These are phyloP conservation scores for Ensete glaucum DNA, from an alignment of 176 grass and related monocot species.

Conservation along the genomic window DNA sequence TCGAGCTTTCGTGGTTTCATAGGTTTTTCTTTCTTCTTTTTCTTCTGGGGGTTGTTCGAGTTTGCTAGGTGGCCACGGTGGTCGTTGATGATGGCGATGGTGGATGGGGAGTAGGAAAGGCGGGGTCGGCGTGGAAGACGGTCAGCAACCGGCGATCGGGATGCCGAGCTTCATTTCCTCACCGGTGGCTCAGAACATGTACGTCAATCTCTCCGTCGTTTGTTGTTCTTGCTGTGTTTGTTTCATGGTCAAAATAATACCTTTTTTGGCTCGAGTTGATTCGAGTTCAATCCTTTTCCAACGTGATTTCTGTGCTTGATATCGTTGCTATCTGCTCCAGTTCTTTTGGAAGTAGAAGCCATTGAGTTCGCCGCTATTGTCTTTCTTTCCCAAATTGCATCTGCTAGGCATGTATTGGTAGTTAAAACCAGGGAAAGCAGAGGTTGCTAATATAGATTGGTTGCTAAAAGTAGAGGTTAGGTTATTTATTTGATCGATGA, in stretches of 20 bases:
- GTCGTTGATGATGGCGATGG: not conserved
- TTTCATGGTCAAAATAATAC: no score
- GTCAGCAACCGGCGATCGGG: conserved; percentile 22
- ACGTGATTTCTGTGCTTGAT: not conserved
- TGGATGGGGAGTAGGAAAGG: not conserved
- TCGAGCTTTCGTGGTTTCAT: not conserved
- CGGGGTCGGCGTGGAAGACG: not conserved
- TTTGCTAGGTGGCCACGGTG: not conserved
- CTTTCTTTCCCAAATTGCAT: not conserved
- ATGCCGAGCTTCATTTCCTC: conserved; percentile 44
- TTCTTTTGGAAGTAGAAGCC: not conserved
- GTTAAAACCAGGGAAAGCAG: no score
- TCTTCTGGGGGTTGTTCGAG: not conserved
- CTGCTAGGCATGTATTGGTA: not conserved
- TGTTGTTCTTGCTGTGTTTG: conserved; percentile 4
- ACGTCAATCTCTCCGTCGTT: conserved; percentile 4
- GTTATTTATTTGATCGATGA: not conserved
- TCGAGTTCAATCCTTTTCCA: not conserved
- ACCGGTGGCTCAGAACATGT: conserved; percentile 35
- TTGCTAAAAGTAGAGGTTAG: not conserved
- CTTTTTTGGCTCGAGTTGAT: no score
- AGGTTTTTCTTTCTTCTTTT: not conserved
- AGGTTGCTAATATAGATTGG: not conserved
- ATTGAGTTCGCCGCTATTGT: not conserved
- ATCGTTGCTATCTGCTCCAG: not conserved